Conservation (phyloP, 768 basidiomycete genomes). For the Calocera viscosa region DNA sequence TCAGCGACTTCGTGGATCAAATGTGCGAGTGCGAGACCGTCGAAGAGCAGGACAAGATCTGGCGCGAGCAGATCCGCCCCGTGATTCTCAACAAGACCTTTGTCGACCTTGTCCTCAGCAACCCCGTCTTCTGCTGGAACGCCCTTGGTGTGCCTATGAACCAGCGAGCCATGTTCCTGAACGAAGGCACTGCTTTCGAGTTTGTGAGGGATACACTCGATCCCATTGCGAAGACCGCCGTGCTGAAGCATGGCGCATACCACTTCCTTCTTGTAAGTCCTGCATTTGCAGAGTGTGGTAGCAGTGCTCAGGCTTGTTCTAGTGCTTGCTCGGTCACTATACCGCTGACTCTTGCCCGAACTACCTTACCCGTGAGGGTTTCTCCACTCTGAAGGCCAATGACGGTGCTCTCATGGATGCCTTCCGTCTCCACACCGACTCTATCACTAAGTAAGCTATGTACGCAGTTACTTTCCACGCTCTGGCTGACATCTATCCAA, state of each 20-base stretch:
- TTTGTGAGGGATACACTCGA: constrained; percentile 43
- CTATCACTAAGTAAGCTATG: constrained; percentile 45
- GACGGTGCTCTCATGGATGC: constrained; percentile 36
- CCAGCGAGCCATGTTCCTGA: constrained; percentile 48
- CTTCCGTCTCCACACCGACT: constrained; percentile 61
- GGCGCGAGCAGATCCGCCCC: constrained; percentile 46
- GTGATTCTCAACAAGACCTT: constrained; percentile 49
- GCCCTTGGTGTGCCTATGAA: constrained; percentile 64
- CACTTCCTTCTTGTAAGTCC: constrained; percentile 46
- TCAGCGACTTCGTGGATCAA: constrained; percentile 40
- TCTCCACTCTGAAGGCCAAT: constrained; percentile 41
- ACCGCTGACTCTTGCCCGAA: constrained; percentile 46
- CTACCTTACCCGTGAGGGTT: constrained; percentile 52
- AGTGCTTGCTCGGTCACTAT: constrained; percentile 39
- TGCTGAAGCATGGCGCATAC: constrained; percentile 46
- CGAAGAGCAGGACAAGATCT: constrained; percentile 49
- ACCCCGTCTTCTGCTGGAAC: constrained; percentile 55
- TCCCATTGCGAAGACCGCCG: constrained; percentile 35
- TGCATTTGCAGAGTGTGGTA: not conserved
- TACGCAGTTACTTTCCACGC: not conserved
- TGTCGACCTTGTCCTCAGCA: constrained; percentile 39
- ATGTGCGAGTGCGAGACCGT: constrained; percentile 45
- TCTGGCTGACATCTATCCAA: constrained; percentile 17
- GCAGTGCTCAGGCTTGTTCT: not conserved
- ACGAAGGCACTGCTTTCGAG: constrained; percentile 39